Conservation (phyloP, 108 stramenopile genomes). For the Hondaea fermentalgiana region DNA sequence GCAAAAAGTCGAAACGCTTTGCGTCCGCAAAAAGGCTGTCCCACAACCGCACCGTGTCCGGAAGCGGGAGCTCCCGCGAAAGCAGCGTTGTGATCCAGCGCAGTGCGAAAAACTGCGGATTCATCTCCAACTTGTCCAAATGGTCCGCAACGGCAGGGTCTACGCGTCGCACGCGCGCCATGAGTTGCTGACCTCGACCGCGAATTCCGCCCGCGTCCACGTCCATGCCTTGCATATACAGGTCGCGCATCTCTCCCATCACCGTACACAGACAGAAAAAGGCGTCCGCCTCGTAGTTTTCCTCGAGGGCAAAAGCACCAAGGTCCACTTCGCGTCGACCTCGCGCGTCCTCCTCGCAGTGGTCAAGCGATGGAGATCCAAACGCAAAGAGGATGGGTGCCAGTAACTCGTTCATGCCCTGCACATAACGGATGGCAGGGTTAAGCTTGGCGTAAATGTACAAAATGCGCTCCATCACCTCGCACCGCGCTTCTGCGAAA, state of each 20-base stretch:
- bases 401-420: slow-evolving; percentile 96
- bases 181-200: slow-evolving; percentile 69
- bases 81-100: slow-evolving; percentile 92
- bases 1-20: slow-evolving; percentile 75
- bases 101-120: slow-evolving; percentile 69
- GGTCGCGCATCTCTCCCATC: slow-evolving; percentile 78
- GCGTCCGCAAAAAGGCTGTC: slow-evolving; percentile 84
- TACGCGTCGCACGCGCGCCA: slow-evolving; percentile 58
- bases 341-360: not conserved
- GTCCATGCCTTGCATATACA: slow-evolving; percentile 76
- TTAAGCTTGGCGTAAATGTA: slow-evolving; percentile 90
- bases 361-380: slow-evolving; percentile 26
- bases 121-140: slow-evolving; percentile 67
- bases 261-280: slow-evolving; percentile 79
- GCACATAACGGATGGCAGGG: slow-evolving; percentile 82
- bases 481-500: slow-evolving; percentile 47
- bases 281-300: slow-evolving; percentile 72
- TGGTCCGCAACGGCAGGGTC: slow-evolving; percentile 78
- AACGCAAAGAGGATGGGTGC: slow-evolving; percentile 81
- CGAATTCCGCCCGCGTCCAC: slow-evolving; percentile 71
- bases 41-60: slow-evolving; percentile 92
- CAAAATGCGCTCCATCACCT: slow-evolving; percentile 71
- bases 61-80: slow-evolving; percentile 83
- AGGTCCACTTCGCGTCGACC: not conserved
- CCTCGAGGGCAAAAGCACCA: not conserved